A percentile compares a stretch with the other conserved stretches of the same genome.
phyloP scores from a whole-genome alignment of 805 yeast species.

The Pichia nanzhaoensis region DNA sequence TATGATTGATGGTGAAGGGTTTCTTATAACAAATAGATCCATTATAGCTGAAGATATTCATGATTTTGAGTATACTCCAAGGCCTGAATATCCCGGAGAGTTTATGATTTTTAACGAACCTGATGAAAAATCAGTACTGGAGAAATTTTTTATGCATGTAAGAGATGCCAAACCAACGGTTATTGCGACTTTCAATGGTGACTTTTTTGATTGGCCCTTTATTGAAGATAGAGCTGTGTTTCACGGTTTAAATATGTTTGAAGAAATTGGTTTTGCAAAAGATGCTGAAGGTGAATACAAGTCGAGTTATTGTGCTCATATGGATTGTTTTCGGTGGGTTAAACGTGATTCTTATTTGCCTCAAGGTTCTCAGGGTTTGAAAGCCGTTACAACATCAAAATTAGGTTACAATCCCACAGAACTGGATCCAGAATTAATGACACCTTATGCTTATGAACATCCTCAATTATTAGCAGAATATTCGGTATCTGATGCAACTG shows the following conservation, averaged over 20 bases:
- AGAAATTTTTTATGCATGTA: conserved; percentile 82
- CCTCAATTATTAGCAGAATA: conserved; percentile 93
- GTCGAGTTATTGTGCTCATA: conserved; percentile 86
- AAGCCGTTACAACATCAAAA: conserved; percentile 94
- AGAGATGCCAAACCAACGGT: conserved; percentile 88
- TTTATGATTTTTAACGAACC: conserved; percentile 88
- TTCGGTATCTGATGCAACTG: conserved; percentile 99
- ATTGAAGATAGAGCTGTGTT: conserved; percentile 80
- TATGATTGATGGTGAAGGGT: conserved; percentile 98
- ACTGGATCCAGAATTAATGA: conserved; percentile 95
- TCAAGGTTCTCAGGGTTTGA: conserved; percentile 97
- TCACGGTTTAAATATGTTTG: conserved; percentile 82
- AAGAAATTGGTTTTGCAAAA: conserved; percentile 88
- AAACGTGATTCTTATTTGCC: conserved; percentile 96
- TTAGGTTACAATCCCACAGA: conserved; percentile 95
- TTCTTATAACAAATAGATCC: conserved; percentile 85
- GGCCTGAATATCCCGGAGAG: conserved; percentile 87
- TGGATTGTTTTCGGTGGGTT: conserved; percentile 98
- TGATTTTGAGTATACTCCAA: conserved; percentile 96
- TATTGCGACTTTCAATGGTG: conserved; percentile 98
- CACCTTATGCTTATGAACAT: conserved; percentile 90
- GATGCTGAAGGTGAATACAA: conserved; percentile 90
- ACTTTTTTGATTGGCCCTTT: conserved; percentile 98
- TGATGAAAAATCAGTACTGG: conserved; percentile 69
- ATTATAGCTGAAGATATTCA: conserved; percentile 92